Evolutionary conservation across 495 filamentous ascomycete genomes (phyloP).

Genomic region (Podospora comata): DNA sequence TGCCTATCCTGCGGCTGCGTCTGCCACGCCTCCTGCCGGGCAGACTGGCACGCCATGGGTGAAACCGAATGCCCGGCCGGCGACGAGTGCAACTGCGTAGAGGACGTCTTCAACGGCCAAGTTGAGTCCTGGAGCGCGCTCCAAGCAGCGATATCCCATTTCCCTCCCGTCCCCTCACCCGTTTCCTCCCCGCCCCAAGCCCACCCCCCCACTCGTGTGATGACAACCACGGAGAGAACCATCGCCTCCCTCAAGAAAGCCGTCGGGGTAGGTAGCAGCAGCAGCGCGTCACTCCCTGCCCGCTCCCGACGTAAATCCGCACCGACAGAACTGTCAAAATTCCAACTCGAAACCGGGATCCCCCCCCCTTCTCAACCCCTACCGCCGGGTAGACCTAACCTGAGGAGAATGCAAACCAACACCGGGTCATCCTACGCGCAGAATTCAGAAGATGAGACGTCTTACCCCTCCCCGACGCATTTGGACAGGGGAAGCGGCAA

Average conservation of each 20-base stretch:
- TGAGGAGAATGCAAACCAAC: not conserved
- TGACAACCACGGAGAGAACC: not conserved
- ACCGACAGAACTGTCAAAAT: not conserved
- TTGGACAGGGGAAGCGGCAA: conserved; percentile 29
- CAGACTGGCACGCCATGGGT: conserved; percentile 48
- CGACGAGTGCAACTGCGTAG: conserved; percentile 48
- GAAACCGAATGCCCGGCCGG: conserved; percentile 47
- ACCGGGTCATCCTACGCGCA: not conserved
- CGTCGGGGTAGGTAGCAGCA: not conserved
- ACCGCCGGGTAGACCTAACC: not conserved
- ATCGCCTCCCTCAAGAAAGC: not conserved
- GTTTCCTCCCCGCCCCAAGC: not conserved
- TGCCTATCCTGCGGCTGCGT: conserved; percentile 63
- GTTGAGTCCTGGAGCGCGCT: conserved; percentile 41
- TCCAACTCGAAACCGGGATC: not conserved
- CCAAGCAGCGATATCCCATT: conserved; percentile 17
- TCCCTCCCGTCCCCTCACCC: conserved; percentile 6
- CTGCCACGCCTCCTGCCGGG: conserved; percentile 53
- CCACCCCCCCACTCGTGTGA: not conserved
- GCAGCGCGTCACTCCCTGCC: no score
- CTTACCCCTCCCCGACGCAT: not conserved
- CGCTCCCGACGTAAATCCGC: not conserved
- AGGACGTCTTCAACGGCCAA: conserved; percentile 39
- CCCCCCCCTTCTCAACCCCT: not conserved
- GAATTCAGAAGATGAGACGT: conserved; percentile 17